These are phyloP conservation scores for Circinella minor DNA, from an alignment of 371 early-diverging fungal species.

Conservation along the genomic window DNA sequence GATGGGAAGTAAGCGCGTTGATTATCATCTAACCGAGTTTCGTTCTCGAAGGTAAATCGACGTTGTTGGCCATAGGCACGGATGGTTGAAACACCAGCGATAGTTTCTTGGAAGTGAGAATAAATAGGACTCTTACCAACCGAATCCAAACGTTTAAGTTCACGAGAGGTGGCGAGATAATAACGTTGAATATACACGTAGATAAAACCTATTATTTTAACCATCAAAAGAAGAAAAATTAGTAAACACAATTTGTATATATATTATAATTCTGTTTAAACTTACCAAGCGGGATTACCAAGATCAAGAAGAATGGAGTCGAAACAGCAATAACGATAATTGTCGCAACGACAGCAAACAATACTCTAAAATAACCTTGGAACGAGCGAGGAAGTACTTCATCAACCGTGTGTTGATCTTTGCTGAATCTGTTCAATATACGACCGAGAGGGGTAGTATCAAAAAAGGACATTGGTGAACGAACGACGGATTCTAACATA, in stretches of 20 bases:
- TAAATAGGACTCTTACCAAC: constrained; percentile 83
- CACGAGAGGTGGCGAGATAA: constrained; percentile 77
- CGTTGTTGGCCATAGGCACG: constrained; percentile 79
- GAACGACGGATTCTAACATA: constrained; percentile 59
- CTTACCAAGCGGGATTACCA: constrained; percentile 59
- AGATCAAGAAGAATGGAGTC: constrained; percentile 63
- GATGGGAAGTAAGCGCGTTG: constrained; percentile 82
- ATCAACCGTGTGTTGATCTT: constrained; percentile 87
- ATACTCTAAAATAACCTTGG: constrained; percentile 58
- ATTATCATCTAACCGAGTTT: constrained; percentile 78
- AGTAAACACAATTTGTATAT: not conserved
- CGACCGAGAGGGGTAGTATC: constrained; percentile 90
- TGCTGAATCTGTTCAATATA: constrained; percentile 86
- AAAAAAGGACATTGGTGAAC: constrained; percentile 88
- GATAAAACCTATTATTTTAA: constrained; percentile 35
- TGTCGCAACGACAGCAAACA: constrained; percentile 59
- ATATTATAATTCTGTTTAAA: not conserved
- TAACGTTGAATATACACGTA: constrained; percentile 72
- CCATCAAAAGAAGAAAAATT: not conserved
- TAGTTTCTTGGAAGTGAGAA: constrained; percentile 82
- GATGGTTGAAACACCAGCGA: constrained; percentile 78
- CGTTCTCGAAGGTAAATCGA: constrained; percentile 79
- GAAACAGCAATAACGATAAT: constrained; percentile 63
- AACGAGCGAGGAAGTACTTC: constrained; percentile 72
- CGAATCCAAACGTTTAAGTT: constrained; percentile 83